Evolutionary conservation across 192 early-diverging fungal genomes (phyloP).

Genomic region (Geosiphon pyriformis): DNA sequence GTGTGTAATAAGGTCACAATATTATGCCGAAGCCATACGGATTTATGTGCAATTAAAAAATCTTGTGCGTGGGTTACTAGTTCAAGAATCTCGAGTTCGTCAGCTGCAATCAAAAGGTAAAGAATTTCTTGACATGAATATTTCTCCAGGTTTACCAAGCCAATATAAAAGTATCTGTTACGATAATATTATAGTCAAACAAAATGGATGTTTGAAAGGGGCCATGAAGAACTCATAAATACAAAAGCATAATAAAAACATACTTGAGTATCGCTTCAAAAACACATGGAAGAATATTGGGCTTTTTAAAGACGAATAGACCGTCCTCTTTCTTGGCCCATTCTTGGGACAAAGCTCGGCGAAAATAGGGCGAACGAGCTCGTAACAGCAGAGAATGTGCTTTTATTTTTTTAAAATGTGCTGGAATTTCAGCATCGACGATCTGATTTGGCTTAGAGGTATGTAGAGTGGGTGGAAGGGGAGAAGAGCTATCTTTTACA

Average conservation of each 20-base stretch:
- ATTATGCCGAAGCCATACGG: background rate
- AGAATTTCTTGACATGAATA: background rate
- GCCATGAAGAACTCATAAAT: no score
- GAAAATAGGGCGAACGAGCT: constrained; percentile 8
- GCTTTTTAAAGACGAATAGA: constrained; percentile 1
- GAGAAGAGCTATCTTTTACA: no score
- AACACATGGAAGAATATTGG: background rate
- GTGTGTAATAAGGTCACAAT: background rate
- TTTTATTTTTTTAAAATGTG: background rate
- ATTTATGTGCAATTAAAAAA: background rate
- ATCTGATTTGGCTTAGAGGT: no score
- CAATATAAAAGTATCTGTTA: constrained; percentile 15
- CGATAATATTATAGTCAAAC: no score
- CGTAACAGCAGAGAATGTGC: constrained; percentile 7
- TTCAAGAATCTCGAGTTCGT: constrained; percentile 13
- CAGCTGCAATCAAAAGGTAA: constrained; percentile 9
- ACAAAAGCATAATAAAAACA: no score
- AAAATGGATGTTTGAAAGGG: no score
- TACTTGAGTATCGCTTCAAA: background rate
- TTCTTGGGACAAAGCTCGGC: background rate
- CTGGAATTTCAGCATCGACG: no score
- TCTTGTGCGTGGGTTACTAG: background rate
- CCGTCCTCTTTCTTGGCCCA: constrained; percentile 3
- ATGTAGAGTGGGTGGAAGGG: no score
- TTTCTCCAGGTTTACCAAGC: background rate